Evolutionary conservation across 352 stramenopile genomes (phyloP).

Genomic region (Phytophthora fragariae): DNA sequence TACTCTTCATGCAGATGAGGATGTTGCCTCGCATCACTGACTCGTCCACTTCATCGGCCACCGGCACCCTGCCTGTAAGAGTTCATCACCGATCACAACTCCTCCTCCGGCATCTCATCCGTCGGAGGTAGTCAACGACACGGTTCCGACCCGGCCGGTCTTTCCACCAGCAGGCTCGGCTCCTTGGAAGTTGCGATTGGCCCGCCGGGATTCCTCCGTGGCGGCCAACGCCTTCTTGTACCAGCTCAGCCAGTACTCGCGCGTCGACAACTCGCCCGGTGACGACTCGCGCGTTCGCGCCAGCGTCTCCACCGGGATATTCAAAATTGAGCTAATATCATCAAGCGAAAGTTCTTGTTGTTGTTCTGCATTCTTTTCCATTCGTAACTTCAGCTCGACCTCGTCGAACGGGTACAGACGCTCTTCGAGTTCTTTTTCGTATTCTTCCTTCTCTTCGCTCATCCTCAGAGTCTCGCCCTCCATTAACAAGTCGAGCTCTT

Average conservation of each 20-base stretch:
- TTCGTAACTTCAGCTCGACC: not conserved
- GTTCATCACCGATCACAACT: too few species aligned
- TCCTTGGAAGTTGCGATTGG: not conserved
- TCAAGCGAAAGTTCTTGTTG: not conserved
- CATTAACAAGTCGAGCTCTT: not conserved
- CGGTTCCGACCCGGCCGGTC: too few species aligned
- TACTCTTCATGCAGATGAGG: too few species aligned
- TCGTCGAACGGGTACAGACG: constrained; percentile 11
- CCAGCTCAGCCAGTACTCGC: constrained; percentile 2
- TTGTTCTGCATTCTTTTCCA: constrained; percentile 5
- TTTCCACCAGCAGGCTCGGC: too few species aligned
- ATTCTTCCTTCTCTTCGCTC: not conserved
- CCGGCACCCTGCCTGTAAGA: too few species aligned
- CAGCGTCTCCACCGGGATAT: not conserved
- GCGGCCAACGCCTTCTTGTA: not conserved
- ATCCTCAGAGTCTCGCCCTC: too few species aligned
- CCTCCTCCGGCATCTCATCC: too few species aligned
- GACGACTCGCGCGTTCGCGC: not conserved
- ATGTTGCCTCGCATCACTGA: too few species aligned
- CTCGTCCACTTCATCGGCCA: too few species aligned
- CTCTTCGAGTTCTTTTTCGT: constrained; percentile 6
- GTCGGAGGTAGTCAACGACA: too few species aligned
- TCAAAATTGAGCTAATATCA: not conserved
- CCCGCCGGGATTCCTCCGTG: not conserved
- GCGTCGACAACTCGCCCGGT: not conserved